Evolutionary conservation across 148 eudicot species (phyloP).

Genomic region (Cornus florida): DNA sequence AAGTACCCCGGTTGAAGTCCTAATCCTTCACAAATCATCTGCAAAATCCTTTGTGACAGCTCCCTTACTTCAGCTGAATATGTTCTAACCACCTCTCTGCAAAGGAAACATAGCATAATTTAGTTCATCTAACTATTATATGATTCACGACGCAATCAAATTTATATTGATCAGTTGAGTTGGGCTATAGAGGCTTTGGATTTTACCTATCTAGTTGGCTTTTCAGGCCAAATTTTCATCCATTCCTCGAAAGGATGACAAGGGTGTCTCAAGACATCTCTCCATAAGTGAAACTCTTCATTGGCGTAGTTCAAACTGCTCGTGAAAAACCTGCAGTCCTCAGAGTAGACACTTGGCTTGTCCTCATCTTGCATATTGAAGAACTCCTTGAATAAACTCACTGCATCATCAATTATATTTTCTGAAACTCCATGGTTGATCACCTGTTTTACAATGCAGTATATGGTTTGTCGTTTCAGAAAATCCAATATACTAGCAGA

Average conservation of each 20-base stretch:
- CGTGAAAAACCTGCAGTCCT: constrained; percentile 4
- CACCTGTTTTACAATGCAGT: background rate
- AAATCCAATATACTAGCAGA: no score
- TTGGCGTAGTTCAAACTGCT: constrained; percentile 24
- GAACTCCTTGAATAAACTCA: constrained; percentile 35
- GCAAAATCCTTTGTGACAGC: constrained; percentile 21
- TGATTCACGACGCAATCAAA: no score
- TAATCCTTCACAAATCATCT: constrained; percentile 30
- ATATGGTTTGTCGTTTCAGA: no score
- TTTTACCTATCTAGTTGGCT: constrained; percentile 39
- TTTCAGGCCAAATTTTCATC: constrained; percentile 39
- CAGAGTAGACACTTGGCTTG: constrained; percentile 23
- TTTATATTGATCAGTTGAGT: no score
- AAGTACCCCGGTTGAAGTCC: constrained; percentile 29
- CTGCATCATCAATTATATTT: constrained; percentile 31
- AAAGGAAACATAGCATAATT: background rate
- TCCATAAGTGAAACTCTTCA: constrained; percentile 46
- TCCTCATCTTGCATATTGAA: constrained; percentile 40
- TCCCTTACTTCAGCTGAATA: constrained; percentile 22
- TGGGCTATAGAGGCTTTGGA: no score
- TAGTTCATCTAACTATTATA: background rate
- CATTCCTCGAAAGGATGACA: constrained; percentile 32
- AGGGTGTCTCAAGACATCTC: constrained; percentile 33
- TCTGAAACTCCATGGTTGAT: constrained; percentile 44
- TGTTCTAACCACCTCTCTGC: constrained; percentile 27